Conservation (phyloP, 2,329 filamentous ascomycete genomes). For the Hypoxylon sp. region DNA sequence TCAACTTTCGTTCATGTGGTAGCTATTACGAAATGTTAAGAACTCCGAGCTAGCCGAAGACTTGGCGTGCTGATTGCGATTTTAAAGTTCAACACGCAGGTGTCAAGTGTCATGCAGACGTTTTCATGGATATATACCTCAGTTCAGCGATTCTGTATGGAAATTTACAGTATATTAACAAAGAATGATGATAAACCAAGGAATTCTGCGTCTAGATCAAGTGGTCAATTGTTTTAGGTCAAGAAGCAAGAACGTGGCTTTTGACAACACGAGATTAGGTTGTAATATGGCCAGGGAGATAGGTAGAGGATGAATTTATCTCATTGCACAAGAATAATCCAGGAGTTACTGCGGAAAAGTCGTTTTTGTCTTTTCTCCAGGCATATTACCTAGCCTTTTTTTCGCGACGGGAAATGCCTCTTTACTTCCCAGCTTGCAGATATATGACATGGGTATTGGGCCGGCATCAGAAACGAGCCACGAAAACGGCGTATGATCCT, state of each 20-base stretch:
- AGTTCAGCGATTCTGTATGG: too few relatives aligned
- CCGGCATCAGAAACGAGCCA: slow-evolving; percentile 20
- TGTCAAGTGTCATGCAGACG: not conserved
- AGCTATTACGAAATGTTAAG: slow-evolving; percentile 11
- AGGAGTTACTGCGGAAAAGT: not conserved
- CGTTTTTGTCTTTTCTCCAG: not conserved
- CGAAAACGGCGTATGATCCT: not conserved
- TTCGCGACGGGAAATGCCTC: not conserved
- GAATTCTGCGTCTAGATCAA: too few relatives aligned
- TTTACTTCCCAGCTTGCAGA: slow-evolving; percentile 8
- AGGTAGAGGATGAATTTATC: not conserved
- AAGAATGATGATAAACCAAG: too few relatives aligned
- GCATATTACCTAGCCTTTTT: too few relatives aligned
- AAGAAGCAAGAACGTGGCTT: too few relatives aligned
- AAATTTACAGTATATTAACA: too few relatives aligned
- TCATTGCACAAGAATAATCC: not conserved
- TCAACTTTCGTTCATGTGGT: slow-evolving; percentile 14
- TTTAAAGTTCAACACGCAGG: slow-evolving; percentile 26
- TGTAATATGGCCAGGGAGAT: not conserved
- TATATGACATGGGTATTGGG: not conserved
- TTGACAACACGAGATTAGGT: not conserved
- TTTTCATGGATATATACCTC: too few relatives aligned
- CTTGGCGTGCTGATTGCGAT: slow-evolving; percentile 12
- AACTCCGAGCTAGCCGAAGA: slow-evolving; percentile 19
- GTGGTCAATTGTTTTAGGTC: too few relatives aligned